phyloP scores from a whole-genome alignment of 176 grass and related monocot species.

The Musa troglodytarum region DNA sequence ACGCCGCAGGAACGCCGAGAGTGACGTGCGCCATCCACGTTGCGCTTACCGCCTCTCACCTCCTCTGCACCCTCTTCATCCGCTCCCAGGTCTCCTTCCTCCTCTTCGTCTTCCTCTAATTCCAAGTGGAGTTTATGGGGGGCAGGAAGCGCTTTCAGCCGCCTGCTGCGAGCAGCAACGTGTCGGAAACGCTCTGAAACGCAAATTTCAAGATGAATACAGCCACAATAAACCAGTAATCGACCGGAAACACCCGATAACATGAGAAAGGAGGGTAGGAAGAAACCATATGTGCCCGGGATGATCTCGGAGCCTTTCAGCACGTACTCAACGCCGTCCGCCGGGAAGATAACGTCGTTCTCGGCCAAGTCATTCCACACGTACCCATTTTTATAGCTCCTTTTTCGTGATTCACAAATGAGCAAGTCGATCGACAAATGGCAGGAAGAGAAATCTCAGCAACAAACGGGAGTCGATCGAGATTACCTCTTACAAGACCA shows the following conservation, averaged over 20 bases:
- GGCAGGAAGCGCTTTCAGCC: constrained; percentile 36
- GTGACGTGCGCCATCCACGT: constrained; percentile 11
- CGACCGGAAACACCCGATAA: background rate
- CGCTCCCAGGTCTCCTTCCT: constrained; percentile 28
- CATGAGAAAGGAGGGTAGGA: background rate
- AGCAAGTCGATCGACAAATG: constrained; percentile 17
- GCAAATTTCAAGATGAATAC: background rate
- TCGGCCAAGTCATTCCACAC: constrained; percentile 96
- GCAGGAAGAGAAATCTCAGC: constrained; percentile 39
- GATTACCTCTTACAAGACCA: constrained; percentile 97
- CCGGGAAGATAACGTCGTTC: constrained; percentile 84
- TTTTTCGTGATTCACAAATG: constrained; percentile 3
- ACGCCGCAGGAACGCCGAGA: constrained; percentile 4
- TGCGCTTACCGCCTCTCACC: constrained; percentile 17
- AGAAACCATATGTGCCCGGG: constrained; percentile 54
- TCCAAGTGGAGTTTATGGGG: constrained; percentile 50
- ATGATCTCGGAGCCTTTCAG: constrained; percentile 98
- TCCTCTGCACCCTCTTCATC: constrained; percentile 7
- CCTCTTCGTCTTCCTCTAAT: constrained; percentile 47
- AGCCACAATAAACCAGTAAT: background rate
- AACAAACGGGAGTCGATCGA: constrained; percentile 17
- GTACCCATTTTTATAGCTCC: constrained; percentile 99
- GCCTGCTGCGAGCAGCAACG: constrained; percentile 39
- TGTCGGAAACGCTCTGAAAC: constrained; percentile 51
- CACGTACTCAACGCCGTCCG: constrained; percentile 93